Evolutionary conservation across 164 flowering plant genomes (phyloP).

Genomic region (Stephania japonica): DNA sequence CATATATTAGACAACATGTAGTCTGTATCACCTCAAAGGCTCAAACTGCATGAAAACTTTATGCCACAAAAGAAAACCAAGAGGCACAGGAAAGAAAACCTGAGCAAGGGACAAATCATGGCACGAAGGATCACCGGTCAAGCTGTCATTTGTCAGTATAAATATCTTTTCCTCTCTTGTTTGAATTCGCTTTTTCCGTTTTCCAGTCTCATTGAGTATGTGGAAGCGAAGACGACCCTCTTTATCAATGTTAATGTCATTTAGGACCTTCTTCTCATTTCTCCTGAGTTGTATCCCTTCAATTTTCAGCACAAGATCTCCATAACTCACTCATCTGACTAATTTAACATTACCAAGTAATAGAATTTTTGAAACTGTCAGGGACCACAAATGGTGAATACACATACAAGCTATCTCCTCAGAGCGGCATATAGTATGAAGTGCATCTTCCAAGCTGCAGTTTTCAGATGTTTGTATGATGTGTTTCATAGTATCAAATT

Average conservation of each 20-base stretch:
- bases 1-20: background rate
- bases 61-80: background rate
- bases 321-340: slow-evolving; percentile 17
- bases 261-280: slow-evolving; percentile 92
- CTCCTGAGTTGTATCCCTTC: slow-evolving; percentile 99
- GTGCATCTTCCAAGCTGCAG: slow-evolving; percentile 83
- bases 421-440: slow-evolving; percentile 62
- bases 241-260: slow-evolving; percentile 81
- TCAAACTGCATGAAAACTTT: background rate
- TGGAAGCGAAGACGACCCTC: slow-evolving; percentile 82
- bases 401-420: slow-evolving; percentile 85
- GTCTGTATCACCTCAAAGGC: no score
- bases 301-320: slow-evolving; percentile 24
- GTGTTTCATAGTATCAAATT: slow-evolving; percentile 84
- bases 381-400: slow-evolving; percentile 2
- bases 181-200: slow-evolving; percentile 86
- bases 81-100: slow-evolving; percentile 33
- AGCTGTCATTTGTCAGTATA: slow-evolving; percentile 83
- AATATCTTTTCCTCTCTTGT: slow-evolving; percentile 94
- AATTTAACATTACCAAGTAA: background rate
- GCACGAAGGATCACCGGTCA: slow-evolving; percentile 87
- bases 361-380: background rate
- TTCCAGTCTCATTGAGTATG: slow-evolving; percentile 72
- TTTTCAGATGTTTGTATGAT: slow-evolving; percentile 63
- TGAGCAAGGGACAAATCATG: slow-evolving; percentile 86